Conservation (phyloP, 1,139 yeast species). For the Magnusiomyces fungicola region DNA sequence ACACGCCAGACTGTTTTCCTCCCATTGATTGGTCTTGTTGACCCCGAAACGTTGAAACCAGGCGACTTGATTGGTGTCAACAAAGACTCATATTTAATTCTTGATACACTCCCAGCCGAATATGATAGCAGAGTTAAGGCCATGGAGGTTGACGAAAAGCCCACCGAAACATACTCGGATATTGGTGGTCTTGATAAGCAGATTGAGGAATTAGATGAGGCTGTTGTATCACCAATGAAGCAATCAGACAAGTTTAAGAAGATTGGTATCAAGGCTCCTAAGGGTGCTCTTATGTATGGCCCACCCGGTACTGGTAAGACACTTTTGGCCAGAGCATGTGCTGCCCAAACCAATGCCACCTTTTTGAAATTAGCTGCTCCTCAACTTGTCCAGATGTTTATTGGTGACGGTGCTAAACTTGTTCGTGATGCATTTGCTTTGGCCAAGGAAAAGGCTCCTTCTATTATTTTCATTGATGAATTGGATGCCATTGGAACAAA, state of each 20-base stretch:
- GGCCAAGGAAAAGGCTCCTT: conserved; percentile 97
- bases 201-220: conserved; percentile 95
- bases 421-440: conserved; percentile 98
- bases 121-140: conserved; percentile 97
- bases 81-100: conserved; percentile 87
- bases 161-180: conserved; percentile 93
- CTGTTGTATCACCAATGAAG: conserved; percentile 96
- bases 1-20: conserved; percentile 95
- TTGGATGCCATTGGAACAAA: conserved; percentile 98
- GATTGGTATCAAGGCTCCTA: conserved; percentile 93
- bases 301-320: conserved; percentile 99
- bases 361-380: conserved; percentile 96
- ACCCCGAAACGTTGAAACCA: conserved; percentile 80
- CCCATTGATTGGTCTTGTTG: conserved; percentile 93
- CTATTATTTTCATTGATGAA: conserved; percentile 95
- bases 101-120: conserved; percentile 94
- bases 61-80: conserved; percentile 97
- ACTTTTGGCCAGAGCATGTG: conserved; percentile 94
- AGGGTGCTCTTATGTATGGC: conserved; percentile 98
- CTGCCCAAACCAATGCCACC: conserved; percentile 98
- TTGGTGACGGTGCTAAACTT: conserved; percentile 98
- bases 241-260: conserved; percentile 93
- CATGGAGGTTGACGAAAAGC: conserved; percentile 98
- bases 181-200: conserved; percentile 98
- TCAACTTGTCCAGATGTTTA: conserved; percentile 96